Conservation (phyloP, 768 basidiomycete species). For the Strobilomyces confusus region DNA sequence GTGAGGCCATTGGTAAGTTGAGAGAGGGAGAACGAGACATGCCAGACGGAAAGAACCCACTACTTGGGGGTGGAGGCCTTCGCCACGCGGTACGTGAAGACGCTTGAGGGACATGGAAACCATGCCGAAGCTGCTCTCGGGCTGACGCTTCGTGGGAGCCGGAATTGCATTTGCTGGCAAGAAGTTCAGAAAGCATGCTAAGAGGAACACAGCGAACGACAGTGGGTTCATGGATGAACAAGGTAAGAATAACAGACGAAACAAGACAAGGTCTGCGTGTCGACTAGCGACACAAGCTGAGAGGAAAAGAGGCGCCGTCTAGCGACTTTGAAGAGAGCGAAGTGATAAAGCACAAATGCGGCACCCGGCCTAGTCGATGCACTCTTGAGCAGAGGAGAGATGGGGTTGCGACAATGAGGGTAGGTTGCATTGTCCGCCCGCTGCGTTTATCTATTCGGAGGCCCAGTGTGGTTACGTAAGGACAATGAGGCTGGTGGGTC, state of each 20-base stretch:
- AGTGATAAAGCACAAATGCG: conserved; percentile 8
- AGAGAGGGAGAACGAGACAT: background rate
- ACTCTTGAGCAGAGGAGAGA: background rate
- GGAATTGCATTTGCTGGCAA: conserved; percentile 32
- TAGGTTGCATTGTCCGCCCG: background rate
- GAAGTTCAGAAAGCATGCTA: conserved; percentile 47
- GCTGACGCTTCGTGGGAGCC: conserved; percentile 8
- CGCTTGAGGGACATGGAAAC: conserved; percentile 43
- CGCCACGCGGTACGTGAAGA: conserved; percentile 24
- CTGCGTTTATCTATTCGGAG: background rate
- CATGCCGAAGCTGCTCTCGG: conserved; percentile 23
- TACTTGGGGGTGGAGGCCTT: conserved; percentile 39
- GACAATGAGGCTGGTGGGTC: background rate
- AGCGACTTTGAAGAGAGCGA: conserved; percentile 10
- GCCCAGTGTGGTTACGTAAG: conserved; percentile 16
- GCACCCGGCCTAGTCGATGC: conserved; percentile 19
- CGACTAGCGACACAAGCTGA: conserved; percentile 11
- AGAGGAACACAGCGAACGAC: conserved; percentile 46
- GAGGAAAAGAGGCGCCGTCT: conserved; percentile 10
- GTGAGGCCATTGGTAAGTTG: background rate
- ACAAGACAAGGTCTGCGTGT: background rate
- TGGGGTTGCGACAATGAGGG: background rate
- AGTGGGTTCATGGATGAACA: conserved; percentile 47
- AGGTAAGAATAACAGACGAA: background rate
- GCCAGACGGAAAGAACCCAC: conserved; percentile 29